Evolutionary conservation across 805 yeast species (phyloP), one percentile per base, ranked within the genome.

Genomic region (Maudiozyma saulgeensis): DNA sequence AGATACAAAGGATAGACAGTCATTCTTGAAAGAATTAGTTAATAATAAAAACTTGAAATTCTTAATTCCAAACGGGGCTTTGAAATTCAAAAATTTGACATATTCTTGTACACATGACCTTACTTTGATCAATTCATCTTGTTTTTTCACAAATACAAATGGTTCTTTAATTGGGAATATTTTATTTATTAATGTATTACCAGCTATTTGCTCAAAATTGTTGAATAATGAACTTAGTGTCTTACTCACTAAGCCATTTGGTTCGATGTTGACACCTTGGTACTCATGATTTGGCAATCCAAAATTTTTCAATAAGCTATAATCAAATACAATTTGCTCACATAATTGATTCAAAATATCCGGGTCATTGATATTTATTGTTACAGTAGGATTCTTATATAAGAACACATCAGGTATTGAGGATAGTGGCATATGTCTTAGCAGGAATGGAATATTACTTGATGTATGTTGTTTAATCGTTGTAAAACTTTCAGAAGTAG

Each of bases 391-490:
- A 41, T 59, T 63, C 3, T 55, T 45, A 23, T 45, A 47, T 7
- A 57, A 64, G 53, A 80, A 80, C 13, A 61, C 56, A 15, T 72
- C 68, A 0, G 95, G 91, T 11, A 85, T 79, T 0, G 85, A 75
- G 42, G 75, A 70, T 0, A 82, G 69, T 18, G 87, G 82, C 51
- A 83, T 76, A 41, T 81, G 78, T 51, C 90, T 68, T 26, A 85
- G 63, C 11, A 85, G 70, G 64, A 85, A 79, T 1, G 89, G 90
- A 34, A 84, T 63, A 65, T 82, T 81, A 54, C 82, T 84, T 6
- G 86, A 75, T 3, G 63, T 54, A 15, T 34, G 35, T 18, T 26
- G 35, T 16, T 18, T n/a, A 7, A 26, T 34, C 44, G 31, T 21
- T 7, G 26, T 16, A 11, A 19, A 34, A 7, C 32, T 23, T 5